Evolutionary conservation across 306 rosid species (phyloP).

Genomic region (Glycine tomentella): DNA sequence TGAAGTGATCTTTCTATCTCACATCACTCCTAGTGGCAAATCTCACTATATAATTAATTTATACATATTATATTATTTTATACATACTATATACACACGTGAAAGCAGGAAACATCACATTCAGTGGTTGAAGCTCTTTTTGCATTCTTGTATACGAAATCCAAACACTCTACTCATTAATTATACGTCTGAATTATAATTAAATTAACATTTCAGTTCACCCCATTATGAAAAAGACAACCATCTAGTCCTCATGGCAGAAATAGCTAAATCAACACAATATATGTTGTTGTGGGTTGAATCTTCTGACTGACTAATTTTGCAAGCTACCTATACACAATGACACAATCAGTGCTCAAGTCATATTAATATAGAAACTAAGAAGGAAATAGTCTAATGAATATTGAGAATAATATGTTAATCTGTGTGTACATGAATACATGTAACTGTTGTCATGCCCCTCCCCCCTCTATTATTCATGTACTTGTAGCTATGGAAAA

Average conservation of each 20-base stretch:
- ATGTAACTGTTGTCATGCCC: neutral
- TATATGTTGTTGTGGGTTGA: neutral
- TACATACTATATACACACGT: conserved; percentile 44
- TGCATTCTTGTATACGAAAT: conserved; percentile 37
- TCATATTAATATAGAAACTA: neutral
- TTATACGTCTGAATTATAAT: neutral
- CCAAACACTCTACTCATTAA: neutral
- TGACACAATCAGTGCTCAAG: conserved; percentile 5
- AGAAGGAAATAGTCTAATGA: conserved; percentile 17
- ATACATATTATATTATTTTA: conserved; percentile 17
- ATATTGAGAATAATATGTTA: neutral
- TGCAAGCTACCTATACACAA: conserved; percentile 16
- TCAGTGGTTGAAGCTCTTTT: neutral
- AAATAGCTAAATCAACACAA: neutral
- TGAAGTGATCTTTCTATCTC: conserved; percentile 48
- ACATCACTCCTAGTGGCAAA: conserved; percentile 31
- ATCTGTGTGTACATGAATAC: conserved; percentile 12
- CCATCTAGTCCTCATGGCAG: conserved; percentile 20
- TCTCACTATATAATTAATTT: neutral
- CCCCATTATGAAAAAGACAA: conserved; percentile 42
- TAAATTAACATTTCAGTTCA: conserved; percentile 31
- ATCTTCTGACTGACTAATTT: conserved; percentile 31
- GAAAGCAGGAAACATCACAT: conserved; percentile 14
- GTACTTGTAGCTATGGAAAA: conserved; percentile 27
- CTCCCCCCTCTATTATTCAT: neutral